These are phyloP conservation scores for Diplotaxis tenuifolia DNA, from an alignment of 345 rosid genomes.

Conservation along the genomic window DNA sequence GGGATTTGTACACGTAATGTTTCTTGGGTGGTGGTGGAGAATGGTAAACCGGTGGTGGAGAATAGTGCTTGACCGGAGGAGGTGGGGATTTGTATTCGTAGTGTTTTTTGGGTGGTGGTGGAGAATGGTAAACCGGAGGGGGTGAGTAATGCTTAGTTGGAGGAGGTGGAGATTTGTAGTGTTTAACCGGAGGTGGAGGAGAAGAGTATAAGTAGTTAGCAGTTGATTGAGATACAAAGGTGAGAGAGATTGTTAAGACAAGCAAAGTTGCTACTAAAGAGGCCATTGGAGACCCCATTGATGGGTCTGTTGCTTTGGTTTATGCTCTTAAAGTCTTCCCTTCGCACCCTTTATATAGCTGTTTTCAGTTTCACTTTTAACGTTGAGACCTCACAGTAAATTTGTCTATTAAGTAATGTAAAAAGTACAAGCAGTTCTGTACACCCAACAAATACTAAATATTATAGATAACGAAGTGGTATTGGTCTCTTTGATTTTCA, in stretches of 20 bases:
- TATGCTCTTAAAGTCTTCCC: conserved; percentile 14
- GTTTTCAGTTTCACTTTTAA: conserved; percentile 8
- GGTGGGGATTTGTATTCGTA: conserved; percentile 35
- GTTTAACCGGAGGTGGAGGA: conserved; percentile 42
- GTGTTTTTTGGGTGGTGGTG: conserved; percentile 32
- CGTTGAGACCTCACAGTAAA: conserved; percentile 10
- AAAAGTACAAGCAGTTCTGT: conserved; percentile 18
- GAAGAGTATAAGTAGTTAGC: conserved; percentile 38
- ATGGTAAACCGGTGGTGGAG: conserved; percentile 29
- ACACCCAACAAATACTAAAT: conserved; percentile 18
- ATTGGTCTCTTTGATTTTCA: conserved; percentile 12
- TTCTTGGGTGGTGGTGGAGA: conserved; percentile 38
- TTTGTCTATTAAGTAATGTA: conserved; percentile 1
- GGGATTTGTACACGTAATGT: conserved; percentile 30
- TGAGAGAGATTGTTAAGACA: conserved; percentile 32
- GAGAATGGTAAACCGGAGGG: conserved; percentile 32
- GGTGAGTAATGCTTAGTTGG: conserved; percentile 33
- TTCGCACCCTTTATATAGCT: conserved; percentile 37
- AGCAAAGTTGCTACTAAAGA: conserved; percentile 35
- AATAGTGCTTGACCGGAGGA: conserved; percentile 32
- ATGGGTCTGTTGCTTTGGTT: conserved; percentile 22
- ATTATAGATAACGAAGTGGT: conserved; percentile 16
- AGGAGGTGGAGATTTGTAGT: conserved; percentile 32
- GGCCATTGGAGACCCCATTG: conserved; percentile 42
- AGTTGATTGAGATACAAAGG: conserved; percentile 26